Percentiles rank a stretch among this genome's conserved stretches.
Evolutionary conservation across 129 eudicot genomes (phyloP).

Genomic region (Cynara cardunculus): DNA sequence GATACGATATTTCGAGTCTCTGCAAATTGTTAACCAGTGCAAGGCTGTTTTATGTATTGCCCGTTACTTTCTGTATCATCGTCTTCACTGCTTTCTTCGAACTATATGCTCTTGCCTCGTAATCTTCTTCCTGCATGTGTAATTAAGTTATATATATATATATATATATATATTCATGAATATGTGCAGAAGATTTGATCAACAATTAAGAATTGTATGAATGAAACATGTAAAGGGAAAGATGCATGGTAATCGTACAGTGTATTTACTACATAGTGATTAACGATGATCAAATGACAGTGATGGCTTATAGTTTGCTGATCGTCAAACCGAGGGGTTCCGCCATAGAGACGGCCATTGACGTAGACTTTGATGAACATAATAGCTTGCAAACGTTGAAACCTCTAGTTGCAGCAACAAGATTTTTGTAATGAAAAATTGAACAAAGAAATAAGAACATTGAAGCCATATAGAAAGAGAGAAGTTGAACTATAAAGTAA

Average conservation of each 20-base stretch:
- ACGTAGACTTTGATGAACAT: background rate
- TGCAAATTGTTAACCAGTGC: slow-evolving; percentile 26
- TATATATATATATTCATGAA: background rate
- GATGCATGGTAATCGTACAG: background rate
- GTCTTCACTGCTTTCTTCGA: slow-evolving; percentile 17
- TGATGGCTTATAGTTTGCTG: slow-evolving; percentile 10
- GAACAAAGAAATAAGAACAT: background rate
- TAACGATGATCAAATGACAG: background rate
- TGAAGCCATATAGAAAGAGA: background rate
- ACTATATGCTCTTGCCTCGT: slow-evolving; percentile 2
- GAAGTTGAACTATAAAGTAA: no score
- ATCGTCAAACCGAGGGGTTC: background rate
- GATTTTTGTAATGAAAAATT: background rate
- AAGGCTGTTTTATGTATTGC: background rate
- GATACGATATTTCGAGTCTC: slow-evolving; percentile 34
- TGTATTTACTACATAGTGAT: background rate
- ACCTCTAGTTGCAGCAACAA: background rate
- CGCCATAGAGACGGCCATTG: background rate
- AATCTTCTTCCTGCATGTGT: slow-evolving; percentile 20
- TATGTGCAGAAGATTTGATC: background rate
- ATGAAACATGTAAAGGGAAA: background rate
- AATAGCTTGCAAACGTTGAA: background rate
- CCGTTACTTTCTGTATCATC: background rate
- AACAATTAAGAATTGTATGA: background rate
- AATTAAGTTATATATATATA: background rate